These are phyloP conservation scores for Lachnellula cervina DNA, from an alignment of 2,329 filamentous ascomycete species.

Conservation along the genomic window DNA sequence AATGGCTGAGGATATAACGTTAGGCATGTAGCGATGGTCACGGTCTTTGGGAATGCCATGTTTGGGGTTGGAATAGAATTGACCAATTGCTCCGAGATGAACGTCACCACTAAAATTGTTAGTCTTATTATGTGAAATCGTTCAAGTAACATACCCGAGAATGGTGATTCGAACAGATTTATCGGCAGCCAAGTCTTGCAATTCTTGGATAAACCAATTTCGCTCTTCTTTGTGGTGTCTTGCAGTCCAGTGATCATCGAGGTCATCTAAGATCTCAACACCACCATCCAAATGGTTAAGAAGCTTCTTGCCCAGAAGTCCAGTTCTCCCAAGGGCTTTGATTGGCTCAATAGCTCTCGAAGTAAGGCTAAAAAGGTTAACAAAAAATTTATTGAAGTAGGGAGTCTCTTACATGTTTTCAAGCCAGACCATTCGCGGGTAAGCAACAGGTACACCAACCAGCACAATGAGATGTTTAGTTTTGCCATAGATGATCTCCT, in stretches of 20 bases:
- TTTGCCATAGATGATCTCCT: constrained; percentile 75
- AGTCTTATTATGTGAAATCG: constrained; percentile 8
- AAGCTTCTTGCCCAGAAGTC: constrained; percentile 69
- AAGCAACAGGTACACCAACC: constrained; percentile 77
- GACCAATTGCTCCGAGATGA: constrained; percentile 84
- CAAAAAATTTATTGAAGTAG: neutral
- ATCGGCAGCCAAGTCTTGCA: constrained; percentile 89
- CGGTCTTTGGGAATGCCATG: constrained; percentile 75
- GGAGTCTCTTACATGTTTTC: constrained; percentile 57
- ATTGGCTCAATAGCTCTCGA: constrained; percentile 82
- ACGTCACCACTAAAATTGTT: constrained; percentile 70
- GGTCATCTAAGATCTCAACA: constrained; percentile 83
- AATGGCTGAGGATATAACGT: constrained; percentile 89
- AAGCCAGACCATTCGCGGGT: constrained; percentile 69
- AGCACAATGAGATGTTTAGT: constrained; percentile 88
- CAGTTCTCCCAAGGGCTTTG: constrained; percentile 80
- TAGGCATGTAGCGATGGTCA: constrained; percentile 96
- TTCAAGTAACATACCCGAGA: constrained; percentile 51
- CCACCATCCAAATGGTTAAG: constrained; percentile 89
- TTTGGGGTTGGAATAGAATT: constrained; percentile 91
- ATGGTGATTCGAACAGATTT: constrained; percentile 91
- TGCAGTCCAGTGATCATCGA: constrained; percentile 97
- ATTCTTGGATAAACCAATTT: constrained; percentile 77
- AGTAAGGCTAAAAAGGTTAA: constrained; percentile 58
- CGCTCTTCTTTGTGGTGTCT: constrained; percentile 91